phyloP scores from a whole-genome alignment of 1,284 basidiomycete species.

The Ustilago hordei region DNA sequence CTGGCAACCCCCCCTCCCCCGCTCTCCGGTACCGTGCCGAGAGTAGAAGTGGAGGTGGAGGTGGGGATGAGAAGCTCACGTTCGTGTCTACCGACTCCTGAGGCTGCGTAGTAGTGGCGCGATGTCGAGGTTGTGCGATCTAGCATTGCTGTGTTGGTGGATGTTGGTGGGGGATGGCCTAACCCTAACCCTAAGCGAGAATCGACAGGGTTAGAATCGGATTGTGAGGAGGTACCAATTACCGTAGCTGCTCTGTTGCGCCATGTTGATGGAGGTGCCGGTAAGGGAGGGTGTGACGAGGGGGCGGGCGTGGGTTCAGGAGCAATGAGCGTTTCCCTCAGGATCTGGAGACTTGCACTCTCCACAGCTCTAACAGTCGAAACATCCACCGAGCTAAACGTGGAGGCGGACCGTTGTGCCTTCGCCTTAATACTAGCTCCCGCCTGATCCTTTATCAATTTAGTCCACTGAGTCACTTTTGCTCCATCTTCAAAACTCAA shows the following conservation, averaged over 20 bases:
- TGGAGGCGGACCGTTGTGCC: neutral
- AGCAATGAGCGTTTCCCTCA: conserved; percentile 53
- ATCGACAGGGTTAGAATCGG: neutral
- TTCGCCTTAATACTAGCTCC: conserved; percentile 21
- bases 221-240: neutral
- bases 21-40: neutral
- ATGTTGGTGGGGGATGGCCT: neutral
- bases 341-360: conserved; percentile 44
- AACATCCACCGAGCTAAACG: neutral
- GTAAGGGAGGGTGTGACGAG: neutral
- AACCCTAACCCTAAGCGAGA: neutral
- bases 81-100: conserved; percentile 36
- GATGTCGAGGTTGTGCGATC: conserved; percentile 48
- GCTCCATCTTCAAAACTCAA: conserved; percentile 54
- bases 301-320: conserved; percentile 2
- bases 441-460: conserved; percentile 12
- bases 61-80: conserved; percentile 28
- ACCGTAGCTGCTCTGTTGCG: conserved; percentile 28
- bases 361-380: conserved; percentile 23
- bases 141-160: conserved; percentile 11
- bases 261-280: neutral
- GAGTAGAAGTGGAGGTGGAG: neutral
- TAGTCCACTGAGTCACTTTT: conserved; percentile 29
- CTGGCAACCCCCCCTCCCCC: neutral
- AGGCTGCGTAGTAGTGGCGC: conserved; percentile 52